Percentiles rank a stretch among this genome's conserved stretches.
These are phyloP conservation scores for Aureobasidium sp. DNA, from an alignment of 2,329 filamentous ascomycete species.

Conservation along the genomic window DNA sequence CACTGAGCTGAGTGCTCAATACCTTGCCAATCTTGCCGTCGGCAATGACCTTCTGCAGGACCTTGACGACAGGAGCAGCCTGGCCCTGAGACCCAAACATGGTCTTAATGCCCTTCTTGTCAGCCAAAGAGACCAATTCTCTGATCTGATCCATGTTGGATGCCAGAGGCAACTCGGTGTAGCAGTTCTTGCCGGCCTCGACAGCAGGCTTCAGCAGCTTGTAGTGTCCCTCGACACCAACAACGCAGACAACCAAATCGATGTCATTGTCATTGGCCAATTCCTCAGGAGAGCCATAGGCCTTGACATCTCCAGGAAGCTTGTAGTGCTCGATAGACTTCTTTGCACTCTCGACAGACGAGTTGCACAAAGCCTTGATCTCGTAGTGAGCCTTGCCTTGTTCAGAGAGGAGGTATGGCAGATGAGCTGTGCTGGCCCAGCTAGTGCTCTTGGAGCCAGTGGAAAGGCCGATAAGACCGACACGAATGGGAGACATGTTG, in stretches of 20 bases:
- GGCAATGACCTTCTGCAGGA: constrained; percentile 38
- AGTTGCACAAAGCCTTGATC: constrained; percentile 47
- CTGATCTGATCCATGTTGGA: constrained; percentile 36
- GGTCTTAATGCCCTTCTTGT: constrained; percentile 36
- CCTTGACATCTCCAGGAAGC: constrained; percentile 34
- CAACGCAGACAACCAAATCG: constrained; percentile 42
- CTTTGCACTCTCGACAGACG: constrained; percentile 36
- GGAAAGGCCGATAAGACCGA: constrained; percentile 54
- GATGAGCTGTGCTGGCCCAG: constrained; percentile 52
- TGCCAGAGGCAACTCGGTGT: constrained; percentile 46
- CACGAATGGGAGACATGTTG: constrained; percentile 38
- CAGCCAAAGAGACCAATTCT: constrained; percentile 38
- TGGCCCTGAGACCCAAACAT: constrained; percentile 44
- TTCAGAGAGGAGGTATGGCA: constrained; percentile 48
- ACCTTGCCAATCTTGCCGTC: constrained; percentile 41
- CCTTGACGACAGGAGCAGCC: constrained; percentile 34
- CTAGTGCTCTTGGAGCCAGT: constrained; percentile 28
- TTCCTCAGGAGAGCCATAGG: constrained; percentile 38
- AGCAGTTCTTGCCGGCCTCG: constrained; percentile 42
- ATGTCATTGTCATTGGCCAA: constrained; percentile 42
- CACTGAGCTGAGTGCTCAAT: constrained; percentile 31
- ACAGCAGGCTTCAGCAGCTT: constrained; percentile 37
- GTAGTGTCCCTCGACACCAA: constrained; percentile 40
- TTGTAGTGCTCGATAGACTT: constrained; percentile 36
- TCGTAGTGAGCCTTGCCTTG: constrained; percentile 31